Percentiles rank a stretch among this genome's conserved stretches.
phyloP scores from a whole-genome alignment of 129 eudicot species.

The Chrysanthemum makinoi region DNA sequence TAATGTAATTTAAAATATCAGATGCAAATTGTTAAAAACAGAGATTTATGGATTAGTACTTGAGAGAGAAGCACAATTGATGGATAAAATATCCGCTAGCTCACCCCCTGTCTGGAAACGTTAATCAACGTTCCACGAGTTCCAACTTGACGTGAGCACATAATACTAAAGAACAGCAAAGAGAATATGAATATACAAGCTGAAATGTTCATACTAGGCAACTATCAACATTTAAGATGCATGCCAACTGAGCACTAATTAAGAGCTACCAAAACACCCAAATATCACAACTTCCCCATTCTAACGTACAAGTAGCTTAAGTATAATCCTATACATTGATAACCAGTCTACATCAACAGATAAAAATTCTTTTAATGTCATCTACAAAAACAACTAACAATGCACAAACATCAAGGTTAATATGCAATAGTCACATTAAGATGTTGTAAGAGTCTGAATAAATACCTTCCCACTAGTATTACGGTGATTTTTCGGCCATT shows the following conservation, averaged over 20 bases:
- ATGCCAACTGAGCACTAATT: not conserved
- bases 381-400: no score
- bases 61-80: conserved; percentile 27
- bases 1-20: no score
- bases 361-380: not conserved
- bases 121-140: conserved; percentile 19
- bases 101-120: conserved; percentile 52
- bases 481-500: no score
- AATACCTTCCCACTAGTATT: no score
- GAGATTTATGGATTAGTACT: no score
- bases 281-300: not conserved
- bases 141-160: not conserved
- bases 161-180: not conserved
- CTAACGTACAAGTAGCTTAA: not conserved
- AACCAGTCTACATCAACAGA: not conserved
- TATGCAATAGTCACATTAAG: no score
- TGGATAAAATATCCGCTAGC: conserved; percentile 31
- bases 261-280: not conserved
- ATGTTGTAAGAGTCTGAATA: no score
- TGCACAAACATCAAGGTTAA: no score
- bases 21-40: no score
- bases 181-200: not conserved
- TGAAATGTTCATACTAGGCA: no score
- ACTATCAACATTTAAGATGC: no score
- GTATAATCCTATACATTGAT: not conserved